A percentile compares a stretch with the other conserved stretches of the same genome.
These are phyloP conservation scores for Pythium brachiatum DNA, from an alignment of 352 stramenopile genomes.

Conservation along the genomic window DNA sequence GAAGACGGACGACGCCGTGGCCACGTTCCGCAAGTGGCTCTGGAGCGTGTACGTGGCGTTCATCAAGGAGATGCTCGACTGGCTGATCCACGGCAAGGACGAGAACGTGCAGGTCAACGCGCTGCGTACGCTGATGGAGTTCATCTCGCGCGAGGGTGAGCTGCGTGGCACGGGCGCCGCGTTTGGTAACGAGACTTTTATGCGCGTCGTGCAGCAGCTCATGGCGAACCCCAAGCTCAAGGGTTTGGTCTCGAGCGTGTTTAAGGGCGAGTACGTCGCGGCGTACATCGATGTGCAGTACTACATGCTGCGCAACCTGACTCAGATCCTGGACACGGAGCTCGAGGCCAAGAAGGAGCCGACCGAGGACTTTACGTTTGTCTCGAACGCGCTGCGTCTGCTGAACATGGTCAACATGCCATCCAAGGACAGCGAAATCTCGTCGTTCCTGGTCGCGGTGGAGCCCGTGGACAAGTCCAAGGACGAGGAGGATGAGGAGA, in stretches of 20 bases:
- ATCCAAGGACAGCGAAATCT: conserved; percentile 53
- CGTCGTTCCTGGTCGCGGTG: conserved; percentile 63
- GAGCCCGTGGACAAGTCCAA: conserved; percentile 50
- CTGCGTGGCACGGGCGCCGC: conserved; percentile 29
- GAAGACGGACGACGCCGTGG: conserved; percentile 63
- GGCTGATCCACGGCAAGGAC: conserved; percentile 45
- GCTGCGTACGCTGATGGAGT: conserved; percentile 88
- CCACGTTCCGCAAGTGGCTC: conserved; percentile 81
- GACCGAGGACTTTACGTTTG: conserved; percentile 42
- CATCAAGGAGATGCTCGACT: conserved; percentile 81
- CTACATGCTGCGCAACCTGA: conserved; percentile 58
- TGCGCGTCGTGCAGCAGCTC: conserved; percentile 70
- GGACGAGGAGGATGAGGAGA: conserved; percentile 39
- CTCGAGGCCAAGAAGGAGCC: conserved; percentile 33
- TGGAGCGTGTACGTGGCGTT: conserved; percentile 80
- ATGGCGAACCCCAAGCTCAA: conserved; percentile 67
- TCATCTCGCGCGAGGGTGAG: conserved; percentile 74
- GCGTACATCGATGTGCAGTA: conserved; percentile 88
- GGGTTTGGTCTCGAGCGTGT: conserved; percentile 75
- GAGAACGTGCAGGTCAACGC: conserved; percentile 77
- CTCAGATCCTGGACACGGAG: conserved; percentile 32
- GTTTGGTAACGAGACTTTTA: conserved; percentile 88
- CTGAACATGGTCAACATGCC: conserved; percentile 78
- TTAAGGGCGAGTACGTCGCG: conserved; percentile 83
- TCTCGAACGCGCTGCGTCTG: conserved; percentile 66